Evolutionary conservation across 257 asterid genomes (phyloP).

Genomic region (Capsicum baccatum): DNA sequence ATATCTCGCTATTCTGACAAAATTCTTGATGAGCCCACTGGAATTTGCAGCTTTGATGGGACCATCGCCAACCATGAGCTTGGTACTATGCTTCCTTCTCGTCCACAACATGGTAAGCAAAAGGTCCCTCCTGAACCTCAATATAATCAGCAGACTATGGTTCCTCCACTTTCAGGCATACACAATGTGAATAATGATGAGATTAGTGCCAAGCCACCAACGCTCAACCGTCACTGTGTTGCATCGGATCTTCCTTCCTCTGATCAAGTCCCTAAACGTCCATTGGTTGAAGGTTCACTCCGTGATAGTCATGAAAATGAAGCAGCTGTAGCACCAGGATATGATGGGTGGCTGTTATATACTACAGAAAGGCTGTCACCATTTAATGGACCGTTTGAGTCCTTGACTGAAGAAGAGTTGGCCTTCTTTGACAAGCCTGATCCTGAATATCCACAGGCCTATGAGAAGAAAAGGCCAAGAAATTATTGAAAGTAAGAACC

Average conservation of each 20-base stretch:
- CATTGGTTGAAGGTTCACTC: not conserved
- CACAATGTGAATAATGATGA: not conserved
- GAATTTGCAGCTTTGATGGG: not conserved
- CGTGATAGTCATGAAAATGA: not conserved
- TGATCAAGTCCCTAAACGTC: not conserved
- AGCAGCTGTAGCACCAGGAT: not conserved
- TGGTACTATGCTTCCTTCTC: not conserved
- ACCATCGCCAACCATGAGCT: not conserved
- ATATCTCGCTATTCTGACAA: not conserved
- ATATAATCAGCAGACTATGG: not conserved
- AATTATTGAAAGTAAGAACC: not conserved
- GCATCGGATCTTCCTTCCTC: not conserved
- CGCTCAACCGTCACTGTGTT: not conserved
- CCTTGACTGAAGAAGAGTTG: not conserved
- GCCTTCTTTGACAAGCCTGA: not conserved
- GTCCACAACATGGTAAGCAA: not conserved
- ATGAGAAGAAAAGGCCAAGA: not conserved
- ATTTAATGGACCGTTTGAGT: not conserved
- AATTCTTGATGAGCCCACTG: not conserved
- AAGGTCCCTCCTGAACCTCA: not conserved
- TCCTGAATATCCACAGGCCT: conserved; percentile 13
- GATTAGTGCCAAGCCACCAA: not conserved
- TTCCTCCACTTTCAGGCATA: not conserved
- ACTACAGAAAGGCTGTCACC: not conserved
- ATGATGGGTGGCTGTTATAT: not conserved